A percentile compares a stretch with the other conserved stretches of the same genome.
Evolutionary conservation across 352 stramenopile genomes (phyloP).

Genomic region (Phytophthora sp.): DNA sequence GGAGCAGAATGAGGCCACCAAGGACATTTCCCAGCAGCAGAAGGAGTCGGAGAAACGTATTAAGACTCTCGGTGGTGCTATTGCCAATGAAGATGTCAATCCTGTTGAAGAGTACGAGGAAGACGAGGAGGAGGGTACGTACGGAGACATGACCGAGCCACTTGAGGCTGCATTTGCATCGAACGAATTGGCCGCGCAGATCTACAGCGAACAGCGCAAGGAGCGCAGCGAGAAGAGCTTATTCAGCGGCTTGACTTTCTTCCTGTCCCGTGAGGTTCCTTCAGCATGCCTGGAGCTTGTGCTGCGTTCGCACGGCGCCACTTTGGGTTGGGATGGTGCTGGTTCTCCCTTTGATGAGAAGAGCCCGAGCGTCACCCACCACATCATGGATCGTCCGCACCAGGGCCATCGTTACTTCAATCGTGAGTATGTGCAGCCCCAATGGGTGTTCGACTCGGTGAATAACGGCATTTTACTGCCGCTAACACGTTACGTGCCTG

Average conservation of each 20-base stretch:
- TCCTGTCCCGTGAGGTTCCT: slow-evolving; percentile 96
- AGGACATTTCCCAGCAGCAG: slow-evolving; percentile 73
- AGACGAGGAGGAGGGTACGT: slow-evolving; percentile 66
- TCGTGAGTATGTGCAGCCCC: slow-evolving; percentile 98
- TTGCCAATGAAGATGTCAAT: slow-evolving; percentile 43
- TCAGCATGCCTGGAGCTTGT: slow-evolving; percentile 95
- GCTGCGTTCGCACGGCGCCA: slow-evolving; percentile 93
- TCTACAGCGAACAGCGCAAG: slow-evolving; percentile 84
- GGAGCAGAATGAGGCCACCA: slow-evolving; percentile 34
- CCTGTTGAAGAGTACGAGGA: slow-evolving; percentile 79
- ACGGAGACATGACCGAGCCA: slow-evolving; percentile 90
- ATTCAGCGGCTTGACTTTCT: slow-evolving; percentile 90
- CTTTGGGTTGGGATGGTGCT: slow-evolving; percentile 95
- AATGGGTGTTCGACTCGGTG: slow-evolving; percentile 99
- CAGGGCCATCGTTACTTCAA: slow-evolving; percentile 89
- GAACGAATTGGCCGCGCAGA: slow-evolving; percentile 80
- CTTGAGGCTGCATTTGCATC: slow-evolving; percentile 90
- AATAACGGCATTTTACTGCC: slow-evolving; percentile 97
- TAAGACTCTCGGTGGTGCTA: slow-evolving; percentile 62
- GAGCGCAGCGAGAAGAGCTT: slow-evolving; percentile 76
- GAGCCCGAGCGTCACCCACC: slow-evolving; percentile 96
- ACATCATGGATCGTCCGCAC: slow-evolving; percentile 95
- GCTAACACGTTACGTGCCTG: slow-evolving; percentile 93
- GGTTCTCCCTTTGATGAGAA: slow-evolving; percentile 92
- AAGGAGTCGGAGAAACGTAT: slow-evolving; percentile 91